Conservation (phyloP, 2,329 filamentous ascomycete genomes). For the Claviceps africana region DNA sequence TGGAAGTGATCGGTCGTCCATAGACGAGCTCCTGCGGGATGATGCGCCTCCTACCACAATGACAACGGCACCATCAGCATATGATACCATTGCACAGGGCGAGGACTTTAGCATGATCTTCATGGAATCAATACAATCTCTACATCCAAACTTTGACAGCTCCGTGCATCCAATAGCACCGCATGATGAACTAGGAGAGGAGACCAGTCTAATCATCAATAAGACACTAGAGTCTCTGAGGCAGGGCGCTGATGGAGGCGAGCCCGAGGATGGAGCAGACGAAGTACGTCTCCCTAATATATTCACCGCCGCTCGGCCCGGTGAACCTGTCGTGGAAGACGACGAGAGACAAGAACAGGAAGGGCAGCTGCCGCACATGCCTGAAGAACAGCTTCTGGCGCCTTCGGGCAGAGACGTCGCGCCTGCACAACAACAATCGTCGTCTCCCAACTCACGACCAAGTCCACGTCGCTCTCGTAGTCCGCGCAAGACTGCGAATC, state of each 20-base stretch:
- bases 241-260: conserved; percentile 12
- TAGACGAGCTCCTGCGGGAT: conserved; percentile 13
- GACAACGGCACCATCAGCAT: conserved; percentile 11
- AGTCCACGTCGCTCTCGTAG: conserved; percentile 21
- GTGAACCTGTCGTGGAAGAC: not conserved
- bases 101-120: conserved; percentile 49
- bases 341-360: not conserved
- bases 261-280: not conserved
- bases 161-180: conserved; percentile 18
- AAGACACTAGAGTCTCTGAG: conserved; percentile 38
- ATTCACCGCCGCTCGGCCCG: not conserved
- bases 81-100: conserved; percentile 32
- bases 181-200: conserved; percentile 37
- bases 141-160: conserved; percentile 27
- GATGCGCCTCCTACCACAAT: conserved; percentile 7
- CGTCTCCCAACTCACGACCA: conserved; percentile 12
- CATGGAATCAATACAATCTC: conserved; percentile 37
- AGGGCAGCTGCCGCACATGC: conserved; percentile 1
- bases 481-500: conserved; percentile 17
- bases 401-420: conserved; percentile 3
- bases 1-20: conserved; percentile 21
- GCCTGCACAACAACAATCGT: not conserved
- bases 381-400: conserved; percentile 7
- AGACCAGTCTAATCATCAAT: conserved; percentile 43
- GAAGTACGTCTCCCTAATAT: conserved; percentile 3